Base-by-base conservation (phyloP, 345 rosid genomes). In the Hibiscus syriacus region DNA sequence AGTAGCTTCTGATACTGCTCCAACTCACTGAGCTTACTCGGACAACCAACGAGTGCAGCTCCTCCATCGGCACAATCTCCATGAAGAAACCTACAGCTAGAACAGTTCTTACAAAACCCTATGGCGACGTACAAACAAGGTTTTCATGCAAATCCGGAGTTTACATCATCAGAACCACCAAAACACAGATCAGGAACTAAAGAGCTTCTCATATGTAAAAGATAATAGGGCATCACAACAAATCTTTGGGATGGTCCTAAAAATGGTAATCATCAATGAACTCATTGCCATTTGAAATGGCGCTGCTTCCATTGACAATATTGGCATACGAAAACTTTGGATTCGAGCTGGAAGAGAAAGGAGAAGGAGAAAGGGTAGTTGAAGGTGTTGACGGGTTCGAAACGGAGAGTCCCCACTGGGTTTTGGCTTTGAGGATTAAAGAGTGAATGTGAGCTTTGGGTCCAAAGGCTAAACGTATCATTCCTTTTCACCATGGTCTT, bases 71-170 rank as follows among this genome's bases (percentile, higher is more conserved):
- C 61, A 43, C 65, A 55, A 36, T 77, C 87, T 49, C 77, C 73
- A 57, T 88, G 93, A 56, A 82, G 79, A 78, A 88, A 88, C 83
- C 78, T 72, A 72, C 90, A 88, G 64, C 70, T 74, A 64, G 76
- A 71, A 34, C 90, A 90, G 62, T 88, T 86, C 71, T 86, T 88
- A 72, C 93, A 84, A 72, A 80, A 86, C 64, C 93, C 93, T 73
- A 84, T 80, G 4, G 88, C 79, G 38, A 76, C 87, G 64, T 80
- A 87, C 69, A 81, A 76, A 66, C 91, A 85, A 1, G 87, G 87
- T 72, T 82, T 80, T 88, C 87, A 83, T 17, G 84, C 88, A 34
- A 85, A 34, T 57, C 81, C 85, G 3, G 85, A 78, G 74, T 50
- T 76, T n/a, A 70, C 65, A 32, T 86, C 90, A n/a, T 83, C 88